Conservation (phyloP, 2,329 filamentous ascomycete genomes). For the Huntiella decipiens region DNA sequence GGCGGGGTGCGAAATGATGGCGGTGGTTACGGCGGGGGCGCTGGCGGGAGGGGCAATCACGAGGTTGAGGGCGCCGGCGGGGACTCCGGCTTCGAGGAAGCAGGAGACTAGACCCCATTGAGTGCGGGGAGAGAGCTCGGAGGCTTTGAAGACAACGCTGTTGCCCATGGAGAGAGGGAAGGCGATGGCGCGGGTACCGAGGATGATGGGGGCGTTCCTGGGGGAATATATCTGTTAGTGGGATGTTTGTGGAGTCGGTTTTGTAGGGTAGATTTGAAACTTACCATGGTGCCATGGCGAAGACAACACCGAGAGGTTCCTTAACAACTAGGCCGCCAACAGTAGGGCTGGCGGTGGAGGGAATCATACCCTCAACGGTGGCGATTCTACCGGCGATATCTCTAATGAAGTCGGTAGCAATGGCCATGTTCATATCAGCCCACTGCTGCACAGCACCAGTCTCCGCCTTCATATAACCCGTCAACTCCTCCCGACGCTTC, state of each 20-base stretch:
- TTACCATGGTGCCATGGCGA: conserved; percentile 69
- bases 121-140: conserved; percentile 46
- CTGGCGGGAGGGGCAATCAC: conserved; percentile 46
- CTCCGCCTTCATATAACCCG: conserved; percentile 36
- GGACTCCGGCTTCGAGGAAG: conserved; percentile 57
- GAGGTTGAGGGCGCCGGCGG: conserved; percentile 54
- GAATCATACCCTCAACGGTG: conserved; percentile 21
- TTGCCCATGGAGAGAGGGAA: conserved; percentile 62
- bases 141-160: conserved; percentile 53
- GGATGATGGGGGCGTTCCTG: conserved; percentile 39
- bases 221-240: conserved; percentile 4
- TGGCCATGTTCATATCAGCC: conserved; percentile 22
- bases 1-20: conserved; percentile 45
- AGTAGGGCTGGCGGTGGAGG: conserved; percentile 17
- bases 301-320: conserved; percentile 61
- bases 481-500: conserved; percentile 39
- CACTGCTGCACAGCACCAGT: conserved; percentile 23
- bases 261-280: conserved; percentile 11
- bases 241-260: neutral
- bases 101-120: conserved; percentile 43
- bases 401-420: conserved; percentile 21
- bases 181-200: conserved; percentile 34
- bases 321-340: conserved; percentile 43
- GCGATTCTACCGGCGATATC: conserved; percentile 26
- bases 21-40: conserved; percentile 46